These are phyloP conservation scores for Batrachochytrium dendrobatidis DNA, from an alignment of 371 early-diverging fungal genomes.

Conservation along the genomic window DNA sequence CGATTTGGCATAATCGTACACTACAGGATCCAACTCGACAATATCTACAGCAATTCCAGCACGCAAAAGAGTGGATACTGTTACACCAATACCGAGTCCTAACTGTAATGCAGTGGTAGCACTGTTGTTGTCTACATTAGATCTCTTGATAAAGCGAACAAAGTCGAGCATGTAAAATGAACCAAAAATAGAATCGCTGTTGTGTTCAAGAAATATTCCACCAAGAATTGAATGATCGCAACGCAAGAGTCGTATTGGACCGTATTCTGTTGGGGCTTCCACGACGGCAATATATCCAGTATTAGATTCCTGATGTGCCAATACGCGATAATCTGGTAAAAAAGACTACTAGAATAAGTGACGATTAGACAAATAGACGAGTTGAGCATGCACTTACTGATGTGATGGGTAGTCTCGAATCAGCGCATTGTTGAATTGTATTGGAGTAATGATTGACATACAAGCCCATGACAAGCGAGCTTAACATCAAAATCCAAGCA, in stretches of 20 bases:
- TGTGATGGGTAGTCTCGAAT: no score
- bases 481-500: no score
- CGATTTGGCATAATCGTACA: conserved; percentile 52
- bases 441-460: no score
- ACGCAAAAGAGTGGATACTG: conserved; percentile 54
- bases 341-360: no score
- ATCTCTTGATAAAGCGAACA: conserved; percentile 24
- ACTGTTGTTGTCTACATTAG: neutral
- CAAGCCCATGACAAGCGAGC: no score
- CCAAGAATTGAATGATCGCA: conserved; percentile 78
- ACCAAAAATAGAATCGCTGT: conserved; percentile 63
- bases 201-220: conserved; percentile 46
- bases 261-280: conserved; percentile 39
- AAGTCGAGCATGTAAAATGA: conserved; percentile 70
- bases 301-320: conserved; percentile 56
- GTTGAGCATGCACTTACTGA: no score
- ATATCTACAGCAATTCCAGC: conserved; percentile 53
- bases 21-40: conserved; percentile 69
- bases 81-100: conserved; percentile 75
- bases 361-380: no score
- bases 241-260: conserved; percentile 58
- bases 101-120: conserved; percentile 25
- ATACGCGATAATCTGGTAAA: conserved; percentile 26
- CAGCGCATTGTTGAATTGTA: no score
- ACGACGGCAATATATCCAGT: conserved; percentile 68